Conservation (phyloP, 345 rosid species). For the Euclidium syriacum region DNA sequence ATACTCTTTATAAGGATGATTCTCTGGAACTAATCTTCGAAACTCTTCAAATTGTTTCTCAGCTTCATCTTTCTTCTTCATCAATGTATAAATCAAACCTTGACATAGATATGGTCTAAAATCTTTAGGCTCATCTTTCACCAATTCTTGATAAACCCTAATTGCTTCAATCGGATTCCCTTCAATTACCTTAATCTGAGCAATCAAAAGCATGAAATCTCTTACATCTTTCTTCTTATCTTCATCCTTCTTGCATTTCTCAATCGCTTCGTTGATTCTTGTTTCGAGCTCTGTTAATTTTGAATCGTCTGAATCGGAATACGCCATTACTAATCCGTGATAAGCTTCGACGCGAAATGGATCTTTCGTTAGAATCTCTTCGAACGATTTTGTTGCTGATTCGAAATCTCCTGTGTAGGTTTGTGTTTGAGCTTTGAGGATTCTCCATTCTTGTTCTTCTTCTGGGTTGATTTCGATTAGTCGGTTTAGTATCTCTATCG, state of each 20-base stretch:
- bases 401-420: constrained; percentile 60
- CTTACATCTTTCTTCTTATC: constrained; percentile 47
- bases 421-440: constrained; percentile 61
- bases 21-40: constrained; percentile 65
- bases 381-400: constrained; percentile 50
- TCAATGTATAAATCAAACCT: constrained; percentile 69
- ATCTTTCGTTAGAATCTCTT: constrained; percentile 56
- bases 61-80: constrained; percentile 78
- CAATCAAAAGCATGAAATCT: constrained; percentile 74
- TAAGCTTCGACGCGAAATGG: constrained; percentile 80
- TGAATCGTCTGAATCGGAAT: constrained; percentile 44
- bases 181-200: constrained; percentile 66
- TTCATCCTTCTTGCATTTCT: constrained; percentile 67
- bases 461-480: constrained; percentile 65
- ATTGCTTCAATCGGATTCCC: constrained; percentile 61
- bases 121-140: constrained; percentile 82
- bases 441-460: constrained; percentile 68
- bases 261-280: constrained; percentile 61
- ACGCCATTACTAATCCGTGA: constrained; percentile 72
- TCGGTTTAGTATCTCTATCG: constrained; percentile 54
- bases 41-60: constrained; percentile 78
- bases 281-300: constrained; percentile 42
- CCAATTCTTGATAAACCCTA: constrained; percentile 69
- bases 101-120: constrained; percentile 87
- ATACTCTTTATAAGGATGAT: constrained; percentile 85